A percentile compares a stretch with the other conserved stretches of the same genome.
Evolutionary conservation across 225 moss, liverwort and hornwort species (phyloP).

Genomic region (Polytrichum commune): DNA sequence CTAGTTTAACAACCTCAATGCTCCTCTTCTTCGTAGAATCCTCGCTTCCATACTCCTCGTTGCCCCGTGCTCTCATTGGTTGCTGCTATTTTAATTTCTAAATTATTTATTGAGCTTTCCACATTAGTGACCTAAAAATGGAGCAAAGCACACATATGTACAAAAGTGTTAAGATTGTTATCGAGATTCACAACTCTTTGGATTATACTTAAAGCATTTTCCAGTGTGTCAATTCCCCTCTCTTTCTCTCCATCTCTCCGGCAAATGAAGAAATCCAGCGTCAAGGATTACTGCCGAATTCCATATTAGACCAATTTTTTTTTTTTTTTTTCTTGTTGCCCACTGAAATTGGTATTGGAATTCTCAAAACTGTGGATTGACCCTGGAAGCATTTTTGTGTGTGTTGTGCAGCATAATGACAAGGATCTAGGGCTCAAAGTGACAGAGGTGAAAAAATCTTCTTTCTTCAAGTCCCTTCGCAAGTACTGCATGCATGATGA

Average conservation of each 20-base stretch:
- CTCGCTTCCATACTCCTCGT: neutral
- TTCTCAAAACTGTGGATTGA: neutral
- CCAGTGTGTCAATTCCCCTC: neutral
- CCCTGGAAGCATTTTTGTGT: neutral
- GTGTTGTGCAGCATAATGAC: constrained; percentile 46
- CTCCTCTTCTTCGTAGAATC: neutral
- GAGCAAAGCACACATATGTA: no score
- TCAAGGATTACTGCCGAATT: no score
- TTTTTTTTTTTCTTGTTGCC: no score
- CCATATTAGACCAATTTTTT: no score
- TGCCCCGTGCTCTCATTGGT: no score
- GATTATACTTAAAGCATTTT: neutral
- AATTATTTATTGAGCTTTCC: no score
- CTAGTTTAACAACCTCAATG: no score
- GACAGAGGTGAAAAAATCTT: constrained; percentile 42
- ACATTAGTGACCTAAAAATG: no score
- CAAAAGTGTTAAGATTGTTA: no score
- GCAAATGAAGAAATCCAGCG: no score
- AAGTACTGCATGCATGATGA: neutral
- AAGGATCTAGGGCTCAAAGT: constrained; percentile 42
- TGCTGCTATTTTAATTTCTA: no score
- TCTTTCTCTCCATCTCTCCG: no score
- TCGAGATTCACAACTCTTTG: neutral
- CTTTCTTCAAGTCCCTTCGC: neutral
- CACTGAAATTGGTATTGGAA: neutral